Percentiles rank a stretch among this genome's conserved stretches.
Conservation (phyloP, 257 asterid species). For the Agastache rugosa region DNA sequence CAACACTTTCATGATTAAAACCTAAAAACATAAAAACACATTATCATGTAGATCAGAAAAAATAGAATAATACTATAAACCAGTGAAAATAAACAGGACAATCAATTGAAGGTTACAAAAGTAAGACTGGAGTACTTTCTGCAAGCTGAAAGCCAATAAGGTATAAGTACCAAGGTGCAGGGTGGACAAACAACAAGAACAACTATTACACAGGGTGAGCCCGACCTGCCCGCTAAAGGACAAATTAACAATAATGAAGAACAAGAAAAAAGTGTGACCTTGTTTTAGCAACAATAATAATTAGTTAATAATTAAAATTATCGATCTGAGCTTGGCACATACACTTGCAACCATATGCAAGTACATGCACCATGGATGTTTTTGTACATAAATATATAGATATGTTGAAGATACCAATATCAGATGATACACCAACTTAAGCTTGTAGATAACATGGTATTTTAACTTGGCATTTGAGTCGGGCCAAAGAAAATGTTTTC, state of each 20-base stretch:
- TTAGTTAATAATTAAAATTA: background rate
- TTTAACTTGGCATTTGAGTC: background rate
- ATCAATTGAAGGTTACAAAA: too few relatives aligned
- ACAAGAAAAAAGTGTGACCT: background rate
- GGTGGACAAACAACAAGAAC: background rate
- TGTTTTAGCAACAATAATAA: background rate
- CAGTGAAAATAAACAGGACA: too few relatives aligned
- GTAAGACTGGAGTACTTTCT: background rate
- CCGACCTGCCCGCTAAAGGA: background rate
- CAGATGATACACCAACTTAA: background rate
- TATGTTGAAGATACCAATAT: background rate
- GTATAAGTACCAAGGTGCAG: background rate
- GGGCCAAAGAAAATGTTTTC: background rate
- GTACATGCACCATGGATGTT: background rate
- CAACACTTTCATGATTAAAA: slow-evolving; percentile 88
- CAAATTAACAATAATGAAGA: slow-evolving; percentile 11
- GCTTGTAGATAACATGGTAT: background rate
- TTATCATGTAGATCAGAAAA: slow-evolving; percentile 27
- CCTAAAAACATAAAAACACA: slow-evolving; percentile 52
- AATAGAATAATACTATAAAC: background rate
- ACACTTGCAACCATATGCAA: background rate
- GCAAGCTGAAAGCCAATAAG: slow-evolving; percentile 20
- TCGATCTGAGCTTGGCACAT: background rate
- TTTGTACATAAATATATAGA: background rate
- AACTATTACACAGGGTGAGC: background rate